Base-by-base conservation (phyloP, 1,284 basidiomycete genomes). In the Coniophora puteana region DNA sequence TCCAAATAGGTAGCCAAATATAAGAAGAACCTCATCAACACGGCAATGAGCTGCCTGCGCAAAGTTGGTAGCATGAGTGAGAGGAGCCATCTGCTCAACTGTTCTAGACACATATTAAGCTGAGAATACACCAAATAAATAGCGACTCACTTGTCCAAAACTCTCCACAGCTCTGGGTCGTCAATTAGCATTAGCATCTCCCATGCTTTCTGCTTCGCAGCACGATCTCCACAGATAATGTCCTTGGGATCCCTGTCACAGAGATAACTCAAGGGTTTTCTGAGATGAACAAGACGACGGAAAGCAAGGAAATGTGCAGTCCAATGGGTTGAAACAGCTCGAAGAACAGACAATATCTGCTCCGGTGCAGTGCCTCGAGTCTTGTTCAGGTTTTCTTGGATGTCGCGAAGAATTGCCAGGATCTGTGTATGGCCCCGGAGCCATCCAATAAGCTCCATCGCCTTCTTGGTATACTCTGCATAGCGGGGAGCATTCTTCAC, bases 251-350 rank as follows among this genome's bases (percentile, higher is more conserved):
- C 8, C 31, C 12, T 33, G 41, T 6, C 11, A 2, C 27, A 47
- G 10, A 3, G 49, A 34, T 10, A 40, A 25, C 18, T 49, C 29
- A 16, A 50, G 44, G 1, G 40, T 11, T 47, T 33, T 43, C 12
- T 39, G 41, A 58, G 54, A 27, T 42, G 53, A 4, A 61, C 45
- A 10, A 66, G 52, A 10, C 48, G 41, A 8, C 27, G 11, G 33
- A 51, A 57, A 16, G 58, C 52, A 26, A 58, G 50, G 41, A 62
- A 64, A 45, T 65, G 61, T 13, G 59, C 45, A 1, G 59, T 53
- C 64, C 62, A 66, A 12, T 46, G 47, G n/a, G 61, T 63, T 18
- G 63, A 40, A 22, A 62, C 56, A 16, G 55, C 45, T 8, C 22
- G 10, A 13, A 53, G 38, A 8, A 53, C 38, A 18, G 43, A 8